Evolutionary conservation across 495 filamentous ascomycete species (phyloP).

Genomic region (Hyaloscypha finlandica): DNA sequence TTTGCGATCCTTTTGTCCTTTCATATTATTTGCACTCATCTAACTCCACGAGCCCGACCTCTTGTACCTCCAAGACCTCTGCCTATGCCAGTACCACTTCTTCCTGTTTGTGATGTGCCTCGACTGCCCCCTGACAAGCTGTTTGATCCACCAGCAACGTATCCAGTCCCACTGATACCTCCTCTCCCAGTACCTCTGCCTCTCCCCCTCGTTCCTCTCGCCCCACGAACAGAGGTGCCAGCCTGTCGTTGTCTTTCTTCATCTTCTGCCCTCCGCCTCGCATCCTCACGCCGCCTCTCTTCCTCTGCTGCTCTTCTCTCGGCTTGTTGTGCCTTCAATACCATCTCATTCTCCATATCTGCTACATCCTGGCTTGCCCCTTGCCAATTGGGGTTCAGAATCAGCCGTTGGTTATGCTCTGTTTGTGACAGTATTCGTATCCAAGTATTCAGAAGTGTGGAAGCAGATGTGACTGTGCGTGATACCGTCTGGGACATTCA

Average conservation of each 20-base stretch:
- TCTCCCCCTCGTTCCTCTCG: constrained; percentile 42
- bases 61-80: constrained; percentile 39
- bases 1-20: background rate
- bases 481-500: constrained; percentile 71
- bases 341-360: constrained; percentile 77
- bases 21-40: constrained; percentile 16
- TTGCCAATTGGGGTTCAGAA: constrained; percentile 87
- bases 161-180: constrained; percentile 41
- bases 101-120: constrained; percentile 26
- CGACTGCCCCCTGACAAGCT: constrained; percentile 20
- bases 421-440: constrained; percentile 94
- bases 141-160: constrained; percentile 46
- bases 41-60: constrained; percentile 33
- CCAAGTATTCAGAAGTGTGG: constrained; percentile 93
- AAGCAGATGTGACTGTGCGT: constrained; percentile 81
- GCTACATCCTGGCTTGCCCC: constrained; percentile 81
- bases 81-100: constrained; percentile 32
- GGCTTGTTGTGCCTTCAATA: constrained; percentile 67
- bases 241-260: constrained; percentile 59
- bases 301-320: constrained; percentile 75
- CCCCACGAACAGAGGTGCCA: constrained; percentile 43
- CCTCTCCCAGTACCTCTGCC: constrained; percentile 48
- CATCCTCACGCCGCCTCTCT: constrained; percentile 72
- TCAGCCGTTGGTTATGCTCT: constrained; percentile 92
- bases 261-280: constrained; percentile 68